Evolutionary conservation across 1,284 basidiomycete genomes (phyloP), one percentile per base, ranked within the genome.

Genomic region (Retiboletus flavoniger): DNA sequence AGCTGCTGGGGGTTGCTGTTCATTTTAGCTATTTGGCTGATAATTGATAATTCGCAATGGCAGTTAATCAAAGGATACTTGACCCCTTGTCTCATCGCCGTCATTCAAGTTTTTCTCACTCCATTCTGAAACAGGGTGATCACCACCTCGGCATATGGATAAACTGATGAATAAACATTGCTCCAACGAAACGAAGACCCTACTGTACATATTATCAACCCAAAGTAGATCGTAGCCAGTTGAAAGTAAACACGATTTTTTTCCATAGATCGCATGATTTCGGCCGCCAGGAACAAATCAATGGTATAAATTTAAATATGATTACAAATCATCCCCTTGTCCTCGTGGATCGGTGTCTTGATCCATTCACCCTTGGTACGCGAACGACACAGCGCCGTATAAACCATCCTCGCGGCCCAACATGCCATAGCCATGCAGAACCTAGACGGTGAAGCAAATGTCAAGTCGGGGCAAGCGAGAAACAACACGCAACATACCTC

Each of bases 361-460:
- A 13, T 14, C 9, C 21, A n/a, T 29, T 83, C 65, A 92, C 34
- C 91, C 91, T 62, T 91, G 90, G 69, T 93, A 93, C 13, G 93
- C 93, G 70, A 93, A 95, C 1, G 91, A 91, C 21, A 93, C 91
- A 8, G 91, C 92, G n/a, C 93, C 95, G 62, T 96, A 97, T 57
- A 96, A 72, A 6, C 95, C 95, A 61, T 92, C 91, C 72, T 97
- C 95, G 14, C 93, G 81, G 4, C 94, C 95, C 35, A 96, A 76
- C 83, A 98, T 87, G 13, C 95, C 95, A 65, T 89, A 80, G 4
- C 95, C 95, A 62, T 91, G 85, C 54, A 98, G 71, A 40, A 92
- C 77, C 88, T 91, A 46, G 36, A 24, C 3, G 54, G 49, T 28
- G 54, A 51, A 42, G 6, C 14, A 29, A 21, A 24, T 7, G 28